Evolutionary conservation across 495 filamentous ascomycete species (phyloP).

Genomic region (Penicillium egyptiacum): DNA sequence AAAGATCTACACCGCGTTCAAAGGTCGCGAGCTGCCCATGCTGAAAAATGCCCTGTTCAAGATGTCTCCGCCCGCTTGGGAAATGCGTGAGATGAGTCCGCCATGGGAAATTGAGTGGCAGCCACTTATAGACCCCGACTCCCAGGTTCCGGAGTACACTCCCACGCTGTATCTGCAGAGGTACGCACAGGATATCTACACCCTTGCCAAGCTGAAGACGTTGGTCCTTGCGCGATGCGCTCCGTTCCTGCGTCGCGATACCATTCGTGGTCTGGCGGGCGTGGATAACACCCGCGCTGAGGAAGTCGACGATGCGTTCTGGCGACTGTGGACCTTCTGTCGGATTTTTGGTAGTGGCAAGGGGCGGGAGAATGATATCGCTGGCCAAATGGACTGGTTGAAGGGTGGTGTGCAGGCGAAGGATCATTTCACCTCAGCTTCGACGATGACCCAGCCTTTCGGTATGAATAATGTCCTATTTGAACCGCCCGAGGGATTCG

Average conservation of each 20-base stretch:
- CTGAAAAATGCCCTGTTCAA: constrained; percentile 55
- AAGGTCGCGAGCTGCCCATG: constrained; percentile 56
- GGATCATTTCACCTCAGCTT: constrained; percentile 31
- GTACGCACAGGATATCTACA: constrained; percentile 58
- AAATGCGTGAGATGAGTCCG: constrained; percentile 62
- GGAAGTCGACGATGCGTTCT: constrained; percentile 64
- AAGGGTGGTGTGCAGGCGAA: constrained; percentile 55
- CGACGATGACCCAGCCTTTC: constrained; percentile 47
- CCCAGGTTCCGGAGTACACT: constrained; percentile 57
- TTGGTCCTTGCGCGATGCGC: constrained; percentile 60
- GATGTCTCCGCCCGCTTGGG: constrained; percentile 65
- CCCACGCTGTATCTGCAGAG: constrained; percentile 55
- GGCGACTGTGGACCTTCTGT: constrained; percentile 71
- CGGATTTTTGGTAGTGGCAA: constrained; percentile 63
- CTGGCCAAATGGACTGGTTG: constrained; percentile 66
- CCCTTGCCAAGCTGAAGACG: constrained; percentile 58
- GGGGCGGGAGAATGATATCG: constrained; percentile 59
- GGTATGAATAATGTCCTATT: constrained; percentile 55
- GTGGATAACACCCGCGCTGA: constrained; percentile 48
- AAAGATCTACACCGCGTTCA: constrained; percentile 62
- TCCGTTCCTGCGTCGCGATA: constrained; percentile 58
- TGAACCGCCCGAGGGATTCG: constrained; percentile 58
- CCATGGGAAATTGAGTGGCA: constrained; percentile 52
- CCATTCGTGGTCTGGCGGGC: constrained; percentile 55
- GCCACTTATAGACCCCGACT: constrained; percentile 42